Evolutionary conservation across 116 monocot genomes (phyloP).

Genomic region (Zostera marina): DNA sequence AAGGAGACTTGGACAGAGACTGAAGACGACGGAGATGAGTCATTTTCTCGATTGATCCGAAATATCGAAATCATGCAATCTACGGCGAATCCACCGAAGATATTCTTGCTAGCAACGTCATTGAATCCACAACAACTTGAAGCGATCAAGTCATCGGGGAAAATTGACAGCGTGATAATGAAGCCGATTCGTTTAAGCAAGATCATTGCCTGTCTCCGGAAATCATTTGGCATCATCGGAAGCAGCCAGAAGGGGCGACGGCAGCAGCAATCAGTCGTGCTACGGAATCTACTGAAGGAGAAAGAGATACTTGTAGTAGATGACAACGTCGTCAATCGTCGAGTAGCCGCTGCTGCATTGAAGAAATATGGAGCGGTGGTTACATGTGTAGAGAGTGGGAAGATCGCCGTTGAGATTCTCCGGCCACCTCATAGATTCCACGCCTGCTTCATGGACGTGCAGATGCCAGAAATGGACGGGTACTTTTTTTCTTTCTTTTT

Average conservation of each 20-base stretch:
- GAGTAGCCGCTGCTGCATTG: constrained; percentile 64
- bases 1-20: constrained; percentile 51
- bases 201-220: constrained; percentile 49
- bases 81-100: constrained; percentile 31
- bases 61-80: constrained; percentile 17
- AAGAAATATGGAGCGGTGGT: constrained; percentile 66
- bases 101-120: constrained; percentile 57
- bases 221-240: constrained; percentile 27
- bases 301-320: constrained; percentile 74
- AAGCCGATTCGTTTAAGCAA: constrained; percentile 74
- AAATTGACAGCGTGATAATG: constrained; percentile 34
- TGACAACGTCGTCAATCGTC: constrained; percentile 70
- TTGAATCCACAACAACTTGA: constrained; percentile 28
- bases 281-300: constrained; percentile 37
- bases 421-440: constrained; percentile 54
- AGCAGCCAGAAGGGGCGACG: constrained; percentile 17
- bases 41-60: constrained; percentile 24
- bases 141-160: constrained; percentile 30
- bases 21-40: constrained; percentile 11
- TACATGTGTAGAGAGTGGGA: constrained; percentile 68
- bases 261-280: constrained; percentile 22
- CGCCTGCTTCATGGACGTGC: constrained; percentile 95
- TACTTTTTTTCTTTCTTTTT: constrained; percentile 15
- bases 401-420: constrained; percentile 47
- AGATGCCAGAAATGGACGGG: constrained; percentile 99